Evolutionary conservation across 2,329 filamentous ascomycete species (phyloP), one percentile per base, ranked within the genome.

Genomic region (Metarhizium brunneum): DNA sequence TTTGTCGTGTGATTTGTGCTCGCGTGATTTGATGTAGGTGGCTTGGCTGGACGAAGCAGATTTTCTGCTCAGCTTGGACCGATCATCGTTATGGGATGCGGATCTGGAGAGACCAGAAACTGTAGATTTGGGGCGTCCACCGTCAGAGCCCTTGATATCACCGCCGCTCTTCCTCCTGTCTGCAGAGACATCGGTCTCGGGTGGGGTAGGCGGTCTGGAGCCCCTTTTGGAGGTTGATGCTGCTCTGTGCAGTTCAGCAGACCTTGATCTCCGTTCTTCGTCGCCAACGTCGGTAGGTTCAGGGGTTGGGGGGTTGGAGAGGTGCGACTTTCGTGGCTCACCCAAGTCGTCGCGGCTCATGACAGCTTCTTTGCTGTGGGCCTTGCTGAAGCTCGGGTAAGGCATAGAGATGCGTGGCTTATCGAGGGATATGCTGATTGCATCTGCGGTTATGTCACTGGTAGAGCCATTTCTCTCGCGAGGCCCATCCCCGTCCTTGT

Each of bases 341-440:
- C 71, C 67, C 51, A 81, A 61, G 54, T 82, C 77, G 49, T 85
- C 81, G 53, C 76, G 76, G 66, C 83, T 85, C 60, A 83, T 79
- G 54, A 96, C 82, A 48, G 84, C 83, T 73, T 96, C 92, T 70
- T 91, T 94, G 76, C 90, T 95, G 70, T 95, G 90, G 13, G 88
- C 88, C 72, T 95, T 96, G 72, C 88, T 94, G 71, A 95, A 90
- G 11, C 80, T 79, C 2, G 91, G 90, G 67, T 96, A 95, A 6
- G 89, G 86, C 47, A 88, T 67, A 58, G 78, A 80, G 38, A 76
- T 68, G 32, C 77, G 76, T 54, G 79, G 75, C 57, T 68, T 73
- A 48, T 71, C 68, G 25, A 72, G 58, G 25, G 66, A 67, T 7
- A 68, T 66, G 49, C 65, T 68, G 53, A 70, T 67, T 52, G 80